These are phyloP conservation scores for Cryptococcus neoformans DNA, from an alignment of 1,284 basidiomycete species.

Conservation along the genomic window DNA sequence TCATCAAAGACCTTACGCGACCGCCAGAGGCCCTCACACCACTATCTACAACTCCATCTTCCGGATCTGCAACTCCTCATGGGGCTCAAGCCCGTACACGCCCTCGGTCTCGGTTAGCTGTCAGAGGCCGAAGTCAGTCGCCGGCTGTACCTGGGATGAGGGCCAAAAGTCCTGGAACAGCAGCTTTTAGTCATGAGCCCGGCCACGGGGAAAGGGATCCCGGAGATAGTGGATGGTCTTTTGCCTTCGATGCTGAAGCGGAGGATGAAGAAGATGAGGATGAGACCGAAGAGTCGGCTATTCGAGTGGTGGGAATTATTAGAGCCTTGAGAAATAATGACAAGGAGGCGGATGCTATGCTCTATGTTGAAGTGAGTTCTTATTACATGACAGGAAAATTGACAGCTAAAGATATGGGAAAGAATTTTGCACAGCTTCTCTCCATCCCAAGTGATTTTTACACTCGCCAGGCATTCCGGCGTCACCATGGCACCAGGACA, in stretches of 20 bases:
- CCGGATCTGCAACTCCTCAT: not conserved
- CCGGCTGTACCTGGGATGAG: not conserved
- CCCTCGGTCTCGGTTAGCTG: slow-evolving; percentile 1
- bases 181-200: not conserved
- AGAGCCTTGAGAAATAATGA: slow-evolving; percentile 20
- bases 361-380: slow-evolving; percentile 36
- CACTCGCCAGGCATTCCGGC: slow-evolving; percentile 29
- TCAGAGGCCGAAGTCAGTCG: slow-evolving; percentile 7
- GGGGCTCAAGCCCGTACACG: slow-evolving; percentile 4
- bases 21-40: slow-evolving; percentile 34
- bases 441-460: slow-evolving; percentile 18
- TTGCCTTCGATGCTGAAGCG: slow-evolving; percentile 2
- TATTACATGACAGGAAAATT: no score
- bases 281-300: slow-evolving; percentile 31
- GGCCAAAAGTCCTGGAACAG: slow-evolving; percentile 9
- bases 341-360: slow-evolving; percentile 24
- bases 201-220: not conserved
- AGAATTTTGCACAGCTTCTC: slow-evolving; percentile 41
- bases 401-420: not conserved
- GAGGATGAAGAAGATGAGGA: slow-evolving; percentile 18
- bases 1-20: slow-evolving; percentile 45
- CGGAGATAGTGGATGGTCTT: slow-evolving; percentile 18
- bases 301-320: slow-evolving; percentile 26
- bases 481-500: slow-evolving; percentile 28
- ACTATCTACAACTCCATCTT: slow-evolving; percentile 8